Conservation (phyloP, 495 filamentous ascomycete species). For the Aspergillus taichungensis region DNA sequence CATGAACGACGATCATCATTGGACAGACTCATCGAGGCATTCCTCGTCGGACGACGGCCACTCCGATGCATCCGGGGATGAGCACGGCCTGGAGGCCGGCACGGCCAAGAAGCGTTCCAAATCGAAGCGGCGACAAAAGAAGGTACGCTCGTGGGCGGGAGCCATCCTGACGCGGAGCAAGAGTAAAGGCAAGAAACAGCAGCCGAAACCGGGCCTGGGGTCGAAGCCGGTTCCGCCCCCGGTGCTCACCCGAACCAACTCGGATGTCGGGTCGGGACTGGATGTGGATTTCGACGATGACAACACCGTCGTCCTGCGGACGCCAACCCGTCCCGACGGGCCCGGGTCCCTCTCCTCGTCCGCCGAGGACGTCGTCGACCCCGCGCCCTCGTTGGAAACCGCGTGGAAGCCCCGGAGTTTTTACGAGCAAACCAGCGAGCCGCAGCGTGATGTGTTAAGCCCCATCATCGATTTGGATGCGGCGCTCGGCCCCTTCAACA, state of each 20-base stretch:
- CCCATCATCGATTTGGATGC: slow-evolving; percentile 92
- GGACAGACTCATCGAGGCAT: slow-evolving; percentile 17
- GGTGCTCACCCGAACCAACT: slow-evolving; percentile 34
- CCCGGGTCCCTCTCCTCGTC: slow-evolving; percentile 17
- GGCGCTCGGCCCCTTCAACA: slow-evolving; percentile 88
- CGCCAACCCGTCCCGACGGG: slow-evolving; percentile 29
- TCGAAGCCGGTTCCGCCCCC: slow-evolving; percentile 32
- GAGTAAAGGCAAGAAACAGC: slow-evolving; percentile 31
- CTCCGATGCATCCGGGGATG: slow-evolving; percentile 22
- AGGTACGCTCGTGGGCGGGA: slow-evolving; percentile 73
- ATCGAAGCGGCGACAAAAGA: slow-evolving; percentile 66
- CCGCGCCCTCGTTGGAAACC: slow-evolving; percentile 23
- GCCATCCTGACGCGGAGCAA: slow-evolving; percentile 63
- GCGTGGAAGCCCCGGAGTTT: slow-evolving; percentile 43
- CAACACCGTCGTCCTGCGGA: slow-evolving; percentile 41
- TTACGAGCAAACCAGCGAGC: slow-evolving; percentile 29
- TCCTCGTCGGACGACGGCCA: slow-evolving; percentile 26
- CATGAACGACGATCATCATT: slow-evolving; percentile 17
- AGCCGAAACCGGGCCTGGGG: slow-evolving; percentile 23
- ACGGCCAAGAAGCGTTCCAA: slow-evolving; percentile 24
- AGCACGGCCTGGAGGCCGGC: neutral
- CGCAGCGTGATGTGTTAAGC: slow-evolving; percentile 51
- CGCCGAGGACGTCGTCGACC: slow-evolving; percentile 13
- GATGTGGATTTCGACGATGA: slow-evolving; percentile 49
- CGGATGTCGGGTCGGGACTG: slow-evolving; percentile 31